Evolutionary conservation across 192 early-diverging fungal genomes (phyloP).

Genomic region (Podochytrium sp.): DNA sequence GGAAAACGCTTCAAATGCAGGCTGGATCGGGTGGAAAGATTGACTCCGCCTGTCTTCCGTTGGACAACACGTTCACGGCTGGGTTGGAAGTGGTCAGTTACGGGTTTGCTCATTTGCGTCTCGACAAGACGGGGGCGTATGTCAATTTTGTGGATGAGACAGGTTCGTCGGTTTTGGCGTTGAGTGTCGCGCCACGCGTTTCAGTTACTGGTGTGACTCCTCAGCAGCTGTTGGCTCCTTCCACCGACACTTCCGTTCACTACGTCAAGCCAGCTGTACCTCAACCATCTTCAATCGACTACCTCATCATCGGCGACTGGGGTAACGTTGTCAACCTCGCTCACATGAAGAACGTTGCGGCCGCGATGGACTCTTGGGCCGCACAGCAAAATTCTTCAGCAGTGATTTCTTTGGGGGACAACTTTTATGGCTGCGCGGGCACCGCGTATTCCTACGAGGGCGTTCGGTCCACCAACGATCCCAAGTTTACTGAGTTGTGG

Average conservation of each 20-base stretch:
- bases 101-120: constrained; percentile 22
- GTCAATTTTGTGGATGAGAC: constrained; percentile 12
- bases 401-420: constrained; percentile 23
- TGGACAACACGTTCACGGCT: background rate
- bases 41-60: constrained; percentile 1
- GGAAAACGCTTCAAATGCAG: constrained; percentile 22
- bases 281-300: background rate
- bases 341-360: constrained; percentile 11
- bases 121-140: background rate
- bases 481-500: constrained; percentile 12
- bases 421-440: constrained; percentile 9
- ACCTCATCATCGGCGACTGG: constrained; percentile 26
- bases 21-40: constrained; percentile 29
- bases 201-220: background rate
- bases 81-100: constrained; percentile 5
- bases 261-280: background rate
- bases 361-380: constrained; percentile 20
- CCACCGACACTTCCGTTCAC: background rate
- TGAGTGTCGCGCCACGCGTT: background rate
- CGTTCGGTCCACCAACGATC: background rate
- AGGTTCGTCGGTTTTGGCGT: background rate
- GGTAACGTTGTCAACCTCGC: constrained; percentile 13
- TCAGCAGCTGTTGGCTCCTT: background rate
- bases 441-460: constrained; percentile 12
- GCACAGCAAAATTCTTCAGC: background rate